Conservation (phyloP, 2,329 filamentous ascomycete species). For the Lizonia empirigonia region DNA sequence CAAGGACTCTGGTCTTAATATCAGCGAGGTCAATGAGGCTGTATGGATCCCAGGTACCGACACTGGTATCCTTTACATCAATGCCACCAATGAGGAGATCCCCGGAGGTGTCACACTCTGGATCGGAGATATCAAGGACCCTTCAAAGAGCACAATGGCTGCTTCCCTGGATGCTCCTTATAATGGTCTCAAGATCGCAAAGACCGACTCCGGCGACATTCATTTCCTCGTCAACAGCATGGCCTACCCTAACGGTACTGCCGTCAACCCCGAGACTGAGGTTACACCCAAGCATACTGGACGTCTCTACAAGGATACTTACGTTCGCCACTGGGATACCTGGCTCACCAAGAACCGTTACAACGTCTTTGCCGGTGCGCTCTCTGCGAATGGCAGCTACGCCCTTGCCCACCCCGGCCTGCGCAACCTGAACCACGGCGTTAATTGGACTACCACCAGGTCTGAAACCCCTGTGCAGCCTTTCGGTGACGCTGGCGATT, state of each 20-base stretch:
- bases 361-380: conserved; percentile 73
- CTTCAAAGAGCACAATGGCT: conserved; percentile 37
- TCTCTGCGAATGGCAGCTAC: conserved; percentile 50
- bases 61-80: conserved; percentile 66
- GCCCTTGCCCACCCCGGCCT: conserved; percentile 43
- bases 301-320: conserved; percentile 74
- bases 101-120: conserved; percentile 46
- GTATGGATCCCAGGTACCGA: conserved; percentile 44
- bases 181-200: conserved; percentile 56
- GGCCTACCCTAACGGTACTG: conserved; percentile 70
- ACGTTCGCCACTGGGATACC: conserved; percentile 80
- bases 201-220: conserved; percentile 47
- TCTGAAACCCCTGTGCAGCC: conserved; percentile 73
- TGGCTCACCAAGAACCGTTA: conserved; percentile 73
- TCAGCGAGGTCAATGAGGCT: conserved; percentile 42
- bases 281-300: conserved; percentile 66
- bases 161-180: conserved; percentile 54
- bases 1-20: conserved; percentile 38
- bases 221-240: conserved; percentile 61
- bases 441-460: conserved; percentile 58
- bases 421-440: conserved; percentile 65
- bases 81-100: conserved; percentile 64
- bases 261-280: conserved; percentile 69
- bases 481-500: conserved; percentile 78
- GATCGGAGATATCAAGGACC: conserved; percentile 41